Conservation (phyloP, 139 green algal genomes). For the Micromonas commoda region DNA sequence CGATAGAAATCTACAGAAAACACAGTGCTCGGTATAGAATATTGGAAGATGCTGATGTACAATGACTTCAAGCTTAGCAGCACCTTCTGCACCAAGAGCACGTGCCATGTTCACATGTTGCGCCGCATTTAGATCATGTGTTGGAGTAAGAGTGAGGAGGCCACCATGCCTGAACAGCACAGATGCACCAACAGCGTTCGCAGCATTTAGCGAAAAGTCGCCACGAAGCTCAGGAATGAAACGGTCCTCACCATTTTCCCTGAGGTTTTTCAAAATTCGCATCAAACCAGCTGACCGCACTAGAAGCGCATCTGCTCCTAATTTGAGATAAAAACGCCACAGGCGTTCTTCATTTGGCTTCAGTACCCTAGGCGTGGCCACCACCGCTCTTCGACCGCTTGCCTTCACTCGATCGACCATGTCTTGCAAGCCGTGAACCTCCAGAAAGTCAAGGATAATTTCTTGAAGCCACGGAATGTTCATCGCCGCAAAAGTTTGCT, state of each 20-base stretch:
- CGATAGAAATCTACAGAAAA: constrained; percentile 71
- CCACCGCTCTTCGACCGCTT: constrained; percentile 48
- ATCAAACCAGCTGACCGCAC: constrained; percentile 45
- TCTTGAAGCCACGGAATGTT: constrained; percentile 63
- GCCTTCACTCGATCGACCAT: constrained; percentile 47
- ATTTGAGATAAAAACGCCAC: constrained; percentile 62
- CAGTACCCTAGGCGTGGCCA: constrained; percentile 64
- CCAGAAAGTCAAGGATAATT: constrained; percentile 76
- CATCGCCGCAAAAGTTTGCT: constrained; percentile 57
- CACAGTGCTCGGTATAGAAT: constrained; percentile 86
- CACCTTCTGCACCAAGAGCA: constrained; percentile 26
- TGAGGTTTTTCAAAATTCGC: background rate
- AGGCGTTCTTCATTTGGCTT: constrained; percentile 73
- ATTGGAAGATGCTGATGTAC: constrained; percentile 77
- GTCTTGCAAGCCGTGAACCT: constrained; percentile 71
- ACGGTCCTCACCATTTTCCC: background rate
- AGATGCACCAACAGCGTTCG: constrained; percentile 58
- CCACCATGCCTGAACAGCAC: constrained; percentile 46
- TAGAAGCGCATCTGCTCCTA: constrained; percentile 67
- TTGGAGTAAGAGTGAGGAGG: constrained; percentile 53
- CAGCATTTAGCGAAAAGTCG: constrained; percentile 77
- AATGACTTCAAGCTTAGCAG: constrained; percentile 55
- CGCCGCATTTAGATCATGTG: constrained; percentile 67
- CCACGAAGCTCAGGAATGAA: constrained; percentile 55
- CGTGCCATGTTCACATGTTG: constrained; percentile 49